These are phyloP conservation scores for Suhomyces ambrosiae DNA, from an alignment of 1,139 yeast genomes.

Conservation along the genomic window DNA sequence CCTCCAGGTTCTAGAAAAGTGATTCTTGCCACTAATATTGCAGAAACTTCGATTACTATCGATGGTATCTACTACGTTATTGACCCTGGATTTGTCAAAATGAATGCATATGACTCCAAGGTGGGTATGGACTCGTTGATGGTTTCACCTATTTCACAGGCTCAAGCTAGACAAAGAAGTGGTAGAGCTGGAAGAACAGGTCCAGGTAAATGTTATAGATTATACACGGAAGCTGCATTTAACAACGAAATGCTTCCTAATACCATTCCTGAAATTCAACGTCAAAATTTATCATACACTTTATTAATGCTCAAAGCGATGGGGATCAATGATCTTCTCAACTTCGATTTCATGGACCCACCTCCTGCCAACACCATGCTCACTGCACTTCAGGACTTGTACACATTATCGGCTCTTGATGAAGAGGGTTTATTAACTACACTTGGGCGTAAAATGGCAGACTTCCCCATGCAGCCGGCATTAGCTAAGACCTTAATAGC, in stretches of 20 bases:
- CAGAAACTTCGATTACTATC: conserved; percentile 65
- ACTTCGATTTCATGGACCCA: conserved; percentile 93
- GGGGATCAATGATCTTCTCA: conserved; percentile 82
- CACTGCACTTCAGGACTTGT: conserved; percentile 81
- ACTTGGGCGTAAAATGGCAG: conserved; percentile 83
- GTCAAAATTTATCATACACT: conserved; percentile 85
- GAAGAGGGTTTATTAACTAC: conserved; percentile 73
- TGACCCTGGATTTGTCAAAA: conserved; percentile 80
- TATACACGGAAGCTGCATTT: conserved; percentile 71
- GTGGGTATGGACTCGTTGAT: conserved; percentile 76
- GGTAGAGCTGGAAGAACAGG: conserved; percentile 91
- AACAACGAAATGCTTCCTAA: conserved; percentile 79
- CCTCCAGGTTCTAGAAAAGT: conserved; percentile 73
- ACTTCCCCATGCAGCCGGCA: conserved; percentile 94
- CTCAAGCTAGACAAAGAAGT: conserved; percentile 80
- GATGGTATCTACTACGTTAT: conserved; percentile 78
- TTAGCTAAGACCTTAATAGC: conserved; percentile 78
- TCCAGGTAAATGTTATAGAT: conserved; percentile 76
- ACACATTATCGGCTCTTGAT: conserved; percentile 79
- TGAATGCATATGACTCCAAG: conserved; percentile 74
- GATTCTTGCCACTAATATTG: conserved; percentile 77
- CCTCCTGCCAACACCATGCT: conserved; percentile 79
- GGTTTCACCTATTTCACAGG: conserved; percentile 77
- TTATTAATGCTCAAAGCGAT: conserved; percentile 89
- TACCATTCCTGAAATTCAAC: conserved; percentile 88